phyloP scores from a whole-genome alignment of 1,284 basidiomycete species.

The Puccinia coronata region DNA sequence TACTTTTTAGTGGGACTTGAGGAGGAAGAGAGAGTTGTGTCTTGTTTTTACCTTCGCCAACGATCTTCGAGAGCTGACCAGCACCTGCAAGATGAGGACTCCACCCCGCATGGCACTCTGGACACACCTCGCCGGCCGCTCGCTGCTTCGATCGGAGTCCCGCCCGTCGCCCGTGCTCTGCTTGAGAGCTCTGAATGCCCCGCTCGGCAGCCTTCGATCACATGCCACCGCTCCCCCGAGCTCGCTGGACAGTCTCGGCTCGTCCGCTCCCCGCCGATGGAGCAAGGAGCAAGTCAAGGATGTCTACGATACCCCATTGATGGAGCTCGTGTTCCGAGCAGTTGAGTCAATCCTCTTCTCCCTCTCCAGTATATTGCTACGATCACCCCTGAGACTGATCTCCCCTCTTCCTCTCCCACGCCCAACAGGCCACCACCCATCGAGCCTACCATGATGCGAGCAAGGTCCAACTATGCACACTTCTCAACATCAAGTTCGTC shows the following conservation, averaged over 20 bases:
- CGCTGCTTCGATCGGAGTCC: neutral
- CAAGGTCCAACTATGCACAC: conserved; percentile 91
- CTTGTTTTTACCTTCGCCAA: too few relatives aligned
- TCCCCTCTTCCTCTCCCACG: neutral
- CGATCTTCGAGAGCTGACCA: too few relatives aligned
- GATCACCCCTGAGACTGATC: neutral
- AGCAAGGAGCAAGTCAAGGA: conserved; percentile 70
- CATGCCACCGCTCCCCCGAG: conserved; percentile 30
- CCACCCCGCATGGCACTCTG: neutral
- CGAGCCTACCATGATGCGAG: conserved; percentile 80
- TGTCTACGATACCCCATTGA: conserved; percentile 75
- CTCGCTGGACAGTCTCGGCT: conserved; percentile 27
- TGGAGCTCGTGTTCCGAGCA: conserved; percentile 82
- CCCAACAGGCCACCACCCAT: conserved; percentile 67
- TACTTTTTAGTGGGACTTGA: too few relatives aligned
- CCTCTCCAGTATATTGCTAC: neutral
- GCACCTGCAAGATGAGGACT: neutral
- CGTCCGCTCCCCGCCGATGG: conserved; percentile 61
- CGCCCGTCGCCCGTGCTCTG: neutral
- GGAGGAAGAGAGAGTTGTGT: too few relatives aligned
- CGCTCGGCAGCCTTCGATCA: neutral
- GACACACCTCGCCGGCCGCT: neutral
- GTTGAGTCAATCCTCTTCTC: conserved; percentile 62
- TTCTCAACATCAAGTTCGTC: conserved; percentile 93
- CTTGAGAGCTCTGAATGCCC: too few relatives aligned